Percentiles rank a stretch among this genome's conserved stretches.
These are phyloP conservation scores for Azolla pinnata DNA, from an alignment of 75 land plant genomes.

Conservation along the genomic window DNA sequence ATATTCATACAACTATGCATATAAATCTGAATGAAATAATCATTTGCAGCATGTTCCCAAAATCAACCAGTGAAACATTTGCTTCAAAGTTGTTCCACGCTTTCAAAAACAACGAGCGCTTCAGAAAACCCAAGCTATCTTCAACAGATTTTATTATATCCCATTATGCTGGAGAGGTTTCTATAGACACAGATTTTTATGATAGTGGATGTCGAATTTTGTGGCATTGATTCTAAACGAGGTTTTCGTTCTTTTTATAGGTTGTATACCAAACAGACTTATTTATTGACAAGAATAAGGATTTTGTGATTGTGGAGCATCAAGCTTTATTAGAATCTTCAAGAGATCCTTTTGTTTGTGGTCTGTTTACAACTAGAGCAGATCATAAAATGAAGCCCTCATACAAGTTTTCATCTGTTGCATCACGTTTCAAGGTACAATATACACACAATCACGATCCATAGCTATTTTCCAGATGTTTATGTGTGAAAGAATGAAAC, in stretches of 20 bases:
- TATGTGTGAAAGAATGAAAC: no score
- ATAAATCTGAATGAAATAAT: no score
- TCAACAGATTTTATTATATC: conserved; percentile 80
- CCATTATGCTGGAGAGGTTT: conserved; percentile 97
- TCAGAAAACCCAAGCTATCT: conserved; percentile 74
- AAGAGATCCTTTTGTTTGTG: conserved; percentile 63
- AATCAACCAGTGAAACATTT: conserved; percentile 91
- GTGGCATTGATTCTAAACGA: not conserved
- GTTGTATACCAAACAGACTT: conserved; percentile 89
- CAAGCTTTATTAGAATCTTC: conserved; percentile 80
- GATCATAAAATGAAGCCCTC: conserved; percentile 90
- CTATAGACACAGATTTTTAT: no score
- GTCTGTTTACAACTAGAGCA: conserved; percentile 52
- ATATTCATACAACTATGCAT: no score
- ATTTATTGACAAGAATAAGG: conserved; percentile 96
- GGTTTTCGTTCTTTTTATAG: no score
- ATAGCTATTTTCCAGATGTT: no score
- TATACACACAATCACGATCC: no score
- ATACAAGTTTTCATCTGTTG: conserved; percentile 87
- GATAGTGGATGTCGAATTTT: not conserved
- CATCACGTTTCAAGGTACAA: conserved; percentile 96
- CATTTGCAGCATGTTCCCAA: conserved; percentile 99
- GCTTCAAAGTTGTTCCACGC: conserved; percentile 77
- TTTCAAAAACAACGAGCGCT: conserved; percentile 52
- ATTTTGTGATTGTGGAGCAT: conserved; percentile 89